Evolutionary conservation across 2,329 filamentous ascomycete species (phyloP).

Genomic region (Fusarium aywerte): DNA sequence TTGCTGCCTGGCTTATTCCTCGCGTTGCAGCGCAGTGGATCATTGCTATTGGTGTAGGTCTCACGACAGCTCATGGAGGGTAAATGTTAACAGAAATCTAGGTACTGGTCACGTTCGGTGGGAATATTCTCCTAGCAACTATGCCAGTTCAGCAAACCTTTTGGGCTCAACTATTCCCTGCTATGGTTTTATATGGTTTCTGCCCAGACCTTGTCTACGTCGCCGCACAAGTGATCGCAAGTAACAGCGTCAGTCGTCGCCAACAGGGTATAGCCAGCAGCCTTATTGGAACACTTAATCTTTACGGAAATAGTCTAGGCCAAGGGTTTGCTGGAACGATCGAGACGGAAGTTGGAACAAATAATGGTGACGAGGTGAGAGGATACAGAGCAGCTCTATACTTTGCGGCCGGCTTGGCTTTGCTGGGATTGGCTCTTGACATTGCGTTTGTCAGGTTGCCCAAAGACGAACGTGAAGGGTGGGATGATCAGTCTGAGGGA

Average conservation of each 20-base stretch:
- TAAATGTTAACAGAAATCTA: background rate
- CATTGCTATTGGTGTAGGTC: slow-evolving; percentile 55
- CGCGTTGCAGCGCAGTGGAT: slow-evolving; percentile 60
- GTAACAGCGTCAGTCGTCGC: slow-evolving; percentile 59
- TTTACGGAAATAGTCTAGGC: slow-evolving; percentile 49
- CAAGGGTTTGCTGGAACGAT: slow-evolving; percentile 51
- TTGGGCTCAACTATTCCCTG: slow-evolving; percentile 55
- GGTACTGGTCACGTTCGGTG: background rate
- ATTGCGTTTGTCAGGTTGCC: slow-evolving; percentile 17
- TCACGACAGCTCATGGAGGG: background rate
- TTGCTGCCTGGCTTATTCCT: slow-evolving; percentile 57
- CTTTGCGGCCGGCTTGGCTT: slow-evolving; percentile 13
- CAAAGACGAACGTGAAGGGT: slow-evolving; percentile 23
- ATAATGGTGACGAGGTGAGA: background rate
- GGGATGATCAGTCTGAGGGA: slow-evolving; percentile 7
- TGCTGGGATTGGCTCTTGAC: slow-evolving; percentile 11
- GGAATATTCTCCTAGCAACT: slow-evolving; percentile 49
- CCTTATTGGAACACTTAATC: slow-evolving; percentile 56
- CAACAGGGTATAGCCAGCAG: slow-evolving; percentile 63
- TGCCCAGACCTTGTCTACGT: slow-evolving; percentile 63
- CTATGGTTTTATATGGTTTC: slow-evolving; percentile 48
- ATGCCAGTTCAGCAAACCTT: slow-evolving; percentile 58
- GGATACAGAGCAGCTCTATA: slow-evolving; percentile 17
- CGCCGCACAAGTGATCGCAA: slow-evolving; percentile 64
- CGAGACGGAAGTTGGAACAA: slow-evolving; percentile 43